These are phyloP conservation scores for Microglena sp. DNA, from an alignment of 139 green algal genomes.

Conservation along the genomic window DNA sequence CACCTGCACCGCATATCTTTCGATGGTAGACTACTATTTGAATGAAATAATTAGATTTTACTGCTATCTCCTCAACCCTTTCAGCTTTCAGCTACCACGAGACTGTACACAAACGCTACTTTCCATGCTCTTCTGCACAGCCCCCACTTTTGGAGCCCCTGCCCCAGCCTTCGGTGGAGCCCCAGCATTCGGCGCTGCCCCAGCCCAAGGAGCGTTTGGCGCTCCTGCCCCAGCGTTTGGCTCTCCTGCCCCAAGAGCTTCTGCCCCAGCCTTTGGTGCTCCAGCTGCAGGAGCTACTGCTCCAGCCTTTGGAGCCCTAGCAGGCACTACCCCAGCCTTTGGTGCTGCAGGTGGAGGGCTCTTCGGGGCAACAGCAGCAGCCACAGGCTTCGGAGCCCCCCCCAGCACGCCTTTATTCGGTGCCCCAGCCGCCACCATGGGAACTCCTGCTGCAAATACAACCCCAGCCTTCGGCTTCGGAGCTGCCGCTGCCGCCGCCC, in stretches of 20 bases:
- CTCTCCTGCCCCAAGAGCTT: not conserved
- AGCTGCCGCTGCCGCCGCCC: no score
- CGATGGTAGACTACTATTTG: no score
- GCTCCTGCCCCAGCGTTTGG: not conserved
- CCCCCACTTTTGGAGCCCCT: not conserved
- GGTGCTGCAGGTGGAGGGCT: not conserved
- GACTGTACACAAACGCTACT: no score
- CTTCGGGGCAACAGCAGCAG: not conserved
- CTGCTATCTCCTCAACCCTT: no score
- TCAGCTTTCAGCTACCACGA: no score
- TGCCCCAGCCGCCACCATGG: not conserved
- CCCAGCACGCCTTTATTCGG: not conserved
- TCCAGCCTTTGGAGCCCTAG: no score
- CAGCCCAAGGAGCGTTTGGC: not conserved
- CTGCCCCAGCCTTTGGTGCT: not conserved
- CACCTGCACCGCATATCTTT: no score
- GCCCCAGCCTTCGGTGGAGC: no score
- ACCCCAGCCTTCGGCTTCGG: not conserved
- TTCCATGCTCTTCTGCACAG: no score
- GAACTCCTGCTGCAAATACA: not conserved
- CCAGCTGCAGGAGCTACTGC: not conserved
- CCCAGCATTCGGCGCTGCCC: not conserved
- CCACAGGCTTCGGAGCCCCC: constrained; percentile 4
- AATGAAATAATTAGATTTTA: no score
- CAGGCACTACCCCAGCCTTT: no score